Conservation (phyloP, 2,329 filamentous ascomycete species). For the Colletotrichum karsti region DNA sequence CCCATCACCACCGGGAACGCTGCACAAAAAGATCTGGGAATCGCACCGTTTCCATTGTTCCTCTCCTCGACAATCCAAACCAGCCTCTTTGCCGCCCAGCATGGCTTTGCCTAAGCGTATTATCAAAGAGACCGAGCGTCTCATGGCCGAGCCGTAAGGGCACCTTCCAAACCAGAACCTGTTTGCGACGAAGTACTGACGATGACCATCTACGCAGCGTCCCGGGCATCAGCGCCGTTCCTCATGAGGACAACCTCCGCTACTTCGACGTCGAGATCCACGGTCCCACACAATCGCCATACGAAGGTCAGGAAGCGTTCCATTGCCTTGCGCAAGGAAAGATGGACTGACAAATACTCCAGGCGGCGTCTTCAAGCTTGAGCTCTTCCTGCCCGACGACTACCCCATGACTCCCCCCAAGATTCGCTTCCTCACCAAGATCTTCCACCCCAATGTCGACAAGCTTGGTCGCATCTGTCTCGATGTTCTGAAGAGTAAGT, state of each 20-base stretch:
- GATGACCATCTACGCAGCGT: slow-evolving; percentile 66
- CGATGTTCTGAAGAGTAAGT: slow-evolving; percentile 93
- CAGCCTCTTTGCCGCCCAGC: not conserved
- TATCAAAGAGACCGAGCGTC: slow-evolving; percentile 96
- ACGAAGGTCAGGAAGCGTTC: slow-evolving; percentile 74
- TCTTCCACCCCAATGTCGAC: slow-evolving; percentile 99
- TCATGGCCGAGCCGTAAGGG: slow-evolving; percentile 95
- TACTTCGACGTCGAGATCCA: slow-evolving; percentile 99
- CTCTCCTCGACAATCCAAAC: not conserved
- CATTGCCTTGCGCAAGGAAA: not conserved
- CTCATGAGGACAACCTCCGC: slow-evolving; percentile 95
- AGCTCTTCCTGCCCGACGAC: slow-evolving; percentile 97
- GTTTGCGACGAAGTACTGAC: slow-evolving; percentile 6
- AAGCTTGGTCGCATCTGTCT: slow-evolving; percentile 96
- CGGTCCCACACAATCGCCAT: slow-evolving; percentile 90
- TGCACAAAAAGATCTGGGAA: not conserved
- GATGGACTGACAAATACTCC: not conserved
- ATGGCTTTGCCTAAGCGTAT: slow-evolving; percentile 95
- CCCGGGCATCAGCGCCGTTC: slow-evolving; percentile 92
- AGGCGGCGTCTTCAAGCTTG: slow-evolving; percentile 92
- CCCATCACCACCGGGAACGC: not conserved
- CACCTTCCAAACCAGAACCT: not conserved
- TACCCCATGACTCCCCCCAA: slow-evolving; percentile 99
- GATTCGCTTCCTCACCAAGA: slow-evolving; percentile 98
- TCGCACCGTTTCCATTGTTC: not conserved